These are phyloP conservation scores for Phoma sp. DNA, from an alignment of 2,329 filamentous ascomycete genomes.

Conservation along the genomic window DNA sequence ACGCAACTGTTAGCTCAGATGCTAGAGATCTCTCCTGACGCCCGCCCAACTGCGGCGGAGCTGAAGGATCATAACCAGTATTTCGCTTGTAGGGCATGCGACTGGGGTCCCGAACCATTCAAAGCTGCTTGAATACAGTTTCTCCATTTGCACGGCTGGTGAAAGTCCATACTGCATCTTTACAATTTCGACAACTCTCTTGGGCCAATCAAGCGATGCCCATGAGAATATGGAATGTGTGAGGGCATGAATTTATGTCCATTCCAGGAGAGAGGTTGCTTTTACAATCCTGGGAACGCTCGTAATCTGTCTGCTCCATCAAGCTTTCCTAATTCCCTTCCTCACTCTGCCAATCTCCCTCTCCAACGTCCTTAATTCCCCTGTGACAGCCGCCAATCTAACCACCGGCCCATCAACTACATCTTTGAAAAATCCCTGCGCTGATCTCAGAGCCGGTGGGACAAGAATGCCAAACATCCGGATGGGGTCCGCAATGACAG, in stretches of 20 bases:
- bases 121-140: background rate
- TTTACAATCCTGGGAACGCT: too few relatives aligned
- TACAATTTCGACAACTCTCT: too few relatives aligned
- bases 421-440: conserved; percentile 64
- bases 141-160: too few relatives aligned
- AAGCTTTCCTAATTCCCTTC: conserved; percentile 53
- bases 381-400: conserved; percentile 61
- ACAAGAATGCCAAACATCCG: conserved; percentile 62
- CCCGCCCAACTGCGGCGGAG: background rate
- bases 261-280: too few relatives aligned
- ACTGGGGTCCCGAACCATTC: background rate
- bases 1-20: too few relatives aligned
- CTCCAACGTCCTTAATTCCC: conserved; percentile 69
- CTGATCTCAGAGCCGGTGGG: conserved; percentile 57
- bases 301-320: too few relatives aligned
- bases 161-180: too few relatives aligned
- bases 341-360: conserved; percentile 67
- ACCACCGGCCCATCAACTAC: conserved; percentile 65
- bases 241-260: too few relatives aligned
- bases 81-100: too few relatives aligned
- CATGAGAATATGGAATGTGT: too few relatives aligned
- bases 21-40: background rate
- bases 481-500: conserved; percentile 57
- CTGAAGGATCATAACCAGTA: background rate
- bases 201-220: too few relatives aligned